These are phyloP conservation scores for Xerophyta viscosa DNA, from an alignment of 106 monocot species.

Conservation along the genomic window DNA sequence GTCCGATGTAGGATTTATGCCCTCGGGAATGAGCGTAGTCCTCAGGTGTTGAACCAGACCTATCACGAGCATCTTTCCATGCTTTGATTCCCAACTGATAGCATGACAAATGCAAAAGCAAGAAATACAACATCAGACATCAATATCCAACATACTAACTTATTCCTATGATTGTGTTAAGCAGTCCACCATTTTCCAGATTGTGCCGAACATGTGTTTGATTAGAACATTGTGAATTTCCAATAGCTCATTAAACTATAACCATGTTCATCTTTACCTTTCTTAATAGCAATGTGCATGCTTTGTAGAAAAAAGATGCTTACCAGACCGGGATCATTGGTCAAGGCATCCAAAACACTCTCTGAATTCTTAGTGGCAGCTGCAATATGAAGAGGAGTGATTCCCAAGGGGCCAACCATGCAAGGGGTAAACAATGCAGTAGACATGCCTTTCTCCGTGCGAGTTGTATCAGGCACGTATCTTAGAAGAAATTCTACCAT, in stretches of 20 bases:
- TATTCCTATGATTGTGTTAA: no score
- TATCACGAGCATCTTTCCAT: constrained; percentile 54
- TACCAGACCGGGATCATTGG: constrained; percentile 77
- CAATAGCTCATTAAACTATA: no score
- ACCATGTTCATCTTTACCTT: no score
- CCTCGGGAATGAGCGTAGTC: constrained; percentile 55
- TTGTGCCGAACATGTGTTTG: no score
- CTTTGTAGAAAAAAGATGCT: no score
- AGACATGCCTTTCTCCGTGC: constrained; percentile 1
- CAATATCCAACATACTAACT: no score
- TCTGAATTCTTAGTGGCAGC: constrained; percentile 35
- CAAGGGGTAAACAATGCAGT: constrained; percentile 58
- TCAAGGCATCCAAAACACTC: constrained; percentile 63
- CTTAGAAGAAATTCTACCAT: constrained; percentile 54
- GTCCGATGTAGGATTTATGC: constrained; percentile 36
- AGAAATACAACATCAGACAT: background rate
- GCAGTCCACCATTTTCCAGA: no score
- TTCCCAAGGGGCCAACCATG: constrained; percentile 23
- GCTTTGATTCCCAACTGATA: constrained; percentile 74
- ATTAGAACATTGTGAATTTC: no score
- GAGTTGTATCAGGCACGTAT: constrained; percentile 22
- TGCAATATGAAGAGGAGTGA: constrained; percentile 80
- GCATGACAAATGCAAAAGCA: background rate
- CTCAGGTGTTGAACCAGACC: constrained; percentile 47
- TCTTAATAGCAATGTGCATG: no score